A percentile compares a stretch with the other conserved stretches of the same genome.
These are phyloP conservation scores for Raphanus hybrid DNA, from an alignment of 441 rosid genomes.

Conservation along the genomic window DNA sequence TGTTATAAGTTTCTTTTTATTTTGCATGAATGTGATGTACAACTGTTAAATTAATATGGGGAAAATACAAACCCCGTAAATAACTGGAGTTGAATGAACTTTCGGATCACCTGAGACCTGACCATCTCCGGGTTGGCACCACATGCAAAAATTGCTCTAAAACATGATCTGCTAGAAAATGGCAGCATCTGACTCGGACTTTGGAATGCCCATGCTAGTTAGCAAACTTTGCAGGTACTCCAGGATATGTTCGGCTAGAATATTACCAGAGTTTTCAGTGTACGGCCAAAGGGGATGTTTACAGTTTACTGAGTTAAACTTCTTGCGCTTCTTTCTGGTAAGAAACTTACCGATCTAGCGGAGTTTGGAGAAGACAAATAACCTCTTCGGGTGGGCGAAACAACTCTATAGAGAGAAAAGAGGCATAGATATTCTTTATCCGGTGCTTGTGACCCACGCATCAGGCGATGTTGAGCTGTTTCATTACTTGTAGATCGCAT, in stretches of 20 bases:
- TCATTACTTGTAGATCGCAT: conserved; percentile 74
- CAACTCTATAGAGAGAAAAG: conserved; percentile 71
- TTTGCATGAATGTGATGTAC: not conserved
- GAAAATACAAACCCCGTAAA: too few species aligned
- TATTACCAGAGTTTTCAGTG: conserved; percentile 89
- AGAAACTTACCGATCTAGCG: conserved; percentile 71
- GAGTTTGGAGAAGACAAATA: conserved; percentile 79
- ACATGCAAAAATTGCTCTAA: too few species aligned
- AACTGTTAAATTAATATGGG: not conserved
- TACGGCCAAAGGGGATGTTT: conserved; percentile 86
- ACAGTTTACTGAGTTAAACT: conserved; percentile 80
- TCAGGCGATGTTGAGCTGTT: conserved; percentile 57
- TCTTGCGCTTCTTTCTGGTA: conserved; percentile 80
- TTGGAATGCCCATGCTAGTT: conserved; percentile 87
- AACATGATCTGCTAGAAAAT: too few species aligned
- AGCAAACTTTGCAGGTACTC: conserved; percentile 92
- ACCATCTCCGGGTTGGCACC: too few species aligned
- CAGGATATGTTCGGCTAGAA: conserved; percentile 90
- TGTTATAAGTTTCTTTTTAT: not conserved
- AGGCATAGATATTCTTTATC: conserved; percentile 60
- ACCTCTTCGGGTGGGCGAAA: conserved; percentile 90
- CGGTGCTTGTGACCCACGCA: conserved; percentile 48
- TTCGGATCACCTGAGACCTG: too few species aligned
- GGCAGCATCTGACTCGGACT: conserved; percentile 51
- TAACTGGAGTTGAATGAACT: too few species aligned